Evolutionary conservation across 768 basidiomycete genomes (phyloP), one percentile per base, ranked within the genome.

Genomic region (Podaxis pistillaris): DNA sequence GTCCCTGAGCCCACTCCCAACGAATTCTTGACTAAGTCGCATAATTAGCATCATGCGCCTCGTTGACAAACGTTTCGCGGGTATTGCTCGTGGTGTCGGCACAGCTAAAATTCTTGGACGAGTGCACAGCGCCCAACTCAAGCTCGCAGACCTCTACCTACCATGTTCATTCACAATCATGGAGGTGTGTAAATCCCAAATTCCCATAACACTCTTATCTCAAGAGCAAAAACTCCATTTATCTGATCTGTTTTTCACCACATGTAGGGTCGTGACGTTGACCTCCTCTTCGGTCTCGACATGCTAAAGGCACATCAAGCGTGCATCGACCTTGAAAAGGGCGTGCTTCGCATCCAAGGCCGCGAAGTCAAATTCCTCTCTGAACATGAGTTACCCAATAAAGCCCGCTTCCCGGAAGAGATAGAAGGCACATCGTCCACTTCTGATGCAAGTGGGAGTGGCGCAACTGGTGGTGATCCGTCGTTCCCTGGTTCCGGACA

Each of bases 271-370:
- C 86, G 88, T 36, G 88, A 91, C 62, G 94, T 98, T 51, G 96
- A 98, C 70, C 86, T 99, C n/a, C 80, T 99, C 2, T 89, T 99
- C 46, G 97, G 97, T 6, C 83, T 99, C n/a, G 97, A 99, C 81
- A 98, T 98, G 97, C 86, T 98, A 64, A 98, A 94, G 75, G 92
- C 95, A 0, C 93, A 98, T 72, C 95, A 97, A 71, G 96, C 95
- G 4, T 92, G 88, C 70, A 98, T 99, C 73, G 97, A 99, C 74
- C 84, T 99, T 24, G 81, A 88, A 68, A 94, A 94, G 73, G 86
- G 88, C 66, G 91, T 91, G 12, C 86, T 99, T 22, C 85, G 94
- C n/a, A 98, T 99, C 55, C 92, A 94, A 78, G 90, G 86, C 17
- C 84, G 93, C 13, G 93, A 97, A 74, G 89, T 99, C 8, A 75